Conservation (phyloP, 371 early-diverging fungal genomes). For the Circinella minor region DNA sequence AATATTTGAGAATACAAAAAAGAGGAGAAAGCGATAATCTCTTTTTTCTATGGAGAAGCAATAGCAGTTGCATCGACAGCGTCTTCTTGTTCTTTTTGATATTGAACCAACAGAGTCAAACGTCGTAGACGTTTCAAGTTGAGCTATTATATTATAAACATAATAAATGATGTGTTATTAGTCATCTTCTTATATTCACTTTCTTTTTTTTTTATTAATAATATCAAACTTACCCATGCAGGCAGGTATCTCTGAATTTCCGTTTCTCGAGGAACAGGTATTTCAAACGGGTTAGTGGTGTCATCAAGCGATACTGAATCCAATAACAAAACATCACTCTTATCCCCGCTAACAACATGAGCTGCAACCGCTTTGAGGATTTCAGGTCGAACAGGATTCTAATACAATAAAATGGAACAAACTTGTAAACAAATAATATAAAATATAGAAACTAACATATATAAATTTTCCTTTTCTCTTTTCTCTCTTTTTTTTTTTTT, state of each 20-base stretch:
- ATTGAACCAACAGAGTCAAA: slow-evolving; percentile 21
- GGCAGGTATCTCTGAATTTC: slow-evolving; percentile 63
- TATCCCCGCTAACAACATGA: slow-evolving; percentile 86
- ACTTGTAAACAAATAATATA: neutral
- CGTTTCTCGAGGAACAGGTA: slow-evolving; percentile 61
- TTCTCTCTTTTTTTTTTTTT: too few species aligned
- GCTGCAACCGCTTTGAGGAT: slow-evolving; percentile 89
- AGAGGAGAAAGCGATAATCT: too few species aligned
- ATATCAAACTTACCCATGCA: slow-evolving; percentile 44
- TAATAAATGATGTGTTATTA: too few species aligned
- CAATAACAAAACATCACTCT: slow-evolving; percentile 85
- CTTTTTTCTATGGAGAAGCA: slow-evolving; percentile 10
- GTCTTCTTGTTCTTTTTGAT: slow-evolving; percentile 2
- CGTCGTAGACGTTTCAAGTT: slow-evolving; percentile 45
- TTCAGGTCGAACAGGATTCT: slow-evolving; percentile 86
- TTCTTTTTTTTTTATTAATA: neutral
- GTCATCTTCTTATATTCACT: too few species aligned
- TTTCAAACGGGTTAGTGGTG: slow-evolving; percentile 64
- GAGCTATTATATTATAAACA: slow-evolving; percentile 17
- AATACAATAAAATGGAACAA: neutral
- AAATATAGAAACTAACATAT: neutral
- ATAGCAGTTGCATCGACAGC: slow-evolving; percentile 14
- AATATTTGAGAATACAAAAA: too few species aligned
- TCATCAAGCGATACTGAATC: slow-evolving; percentile 84
- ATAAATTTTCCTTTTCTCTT: neutral